phyloP scores from a whole-genome alignment of 768 basidiomycete species.

The Lyophyllum atratum region DNA sequence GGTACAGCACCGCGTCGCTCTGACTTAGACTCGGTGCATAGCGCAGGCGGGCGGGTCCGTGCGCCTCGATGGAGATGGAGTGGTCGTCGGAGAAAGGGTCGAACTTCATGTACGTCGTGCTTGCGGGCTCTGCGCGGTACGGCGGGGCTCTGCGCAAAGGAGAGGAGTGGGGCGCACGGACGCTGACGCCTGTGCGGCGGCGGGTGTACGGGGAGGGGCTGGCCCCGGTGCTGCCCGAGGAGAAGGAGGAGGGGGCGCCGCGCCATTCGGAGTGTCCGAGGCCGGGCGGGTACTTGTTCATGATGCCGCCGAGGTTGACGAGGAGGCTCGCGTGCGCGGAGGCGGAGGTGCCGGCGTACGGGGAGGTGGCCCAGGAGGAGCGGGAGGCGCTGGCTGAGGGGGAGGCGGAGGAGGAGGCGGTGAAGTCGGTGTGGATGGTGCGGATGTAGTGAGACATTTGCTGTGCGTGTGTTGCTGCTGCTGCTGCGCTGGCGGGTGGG shows the following conservation, averaged over 20 bases:
- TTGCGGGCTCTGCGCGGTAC: conserved; percentile 12
- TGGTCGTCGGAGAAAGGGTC: conserved; percentile 24
- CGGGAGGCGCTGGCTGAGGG: not conserved
- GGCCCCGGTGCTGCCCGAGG: conserved; percentile 3
- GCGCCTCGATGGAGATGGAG: not conserved
- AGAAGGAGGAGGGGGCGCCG: not conserved
- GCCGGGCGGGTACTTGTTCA: conserved; percentile 25
- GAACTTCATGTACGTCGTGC: conserved; percentile 17
- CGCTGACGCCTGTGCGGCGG: conserved; percentile 6
- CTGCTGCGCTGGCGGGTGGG: not conserved
- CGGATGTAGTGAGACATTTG: conserved; percentile 38
- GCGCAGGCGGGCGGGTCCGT: not conserved
- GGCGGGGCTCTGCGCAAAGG: conserved; percentile 4
- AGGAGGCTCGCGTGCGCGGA: conserved; percentile 17
- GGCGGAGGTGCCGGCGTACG: conserved; percentile 13
- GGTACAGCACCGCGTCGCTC: conserved; percentile 6
- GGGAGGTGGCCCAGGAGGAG: conserved; percentile 5
- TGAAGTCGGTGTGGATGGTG: conserved; percentile 42
- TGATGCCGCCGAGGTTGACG: conserved; percentile 20
- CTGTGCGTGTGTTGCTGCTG: not conserved
- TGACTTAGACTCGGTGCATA: not conserved
- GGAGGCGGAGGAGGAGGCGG: conserved; percentile 15
- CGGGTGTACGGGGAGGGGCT: conserved; percentile 5
- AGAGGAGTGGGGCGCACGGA: conserved; percentile 6
- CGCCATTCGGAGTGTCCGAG: conserved; percentile 11